These are phyloP conservation scores for Cryptococcus sp. DNA, from an alignment of 1,284 basidiomycete species.

Conservation along the genomic window DNA sequence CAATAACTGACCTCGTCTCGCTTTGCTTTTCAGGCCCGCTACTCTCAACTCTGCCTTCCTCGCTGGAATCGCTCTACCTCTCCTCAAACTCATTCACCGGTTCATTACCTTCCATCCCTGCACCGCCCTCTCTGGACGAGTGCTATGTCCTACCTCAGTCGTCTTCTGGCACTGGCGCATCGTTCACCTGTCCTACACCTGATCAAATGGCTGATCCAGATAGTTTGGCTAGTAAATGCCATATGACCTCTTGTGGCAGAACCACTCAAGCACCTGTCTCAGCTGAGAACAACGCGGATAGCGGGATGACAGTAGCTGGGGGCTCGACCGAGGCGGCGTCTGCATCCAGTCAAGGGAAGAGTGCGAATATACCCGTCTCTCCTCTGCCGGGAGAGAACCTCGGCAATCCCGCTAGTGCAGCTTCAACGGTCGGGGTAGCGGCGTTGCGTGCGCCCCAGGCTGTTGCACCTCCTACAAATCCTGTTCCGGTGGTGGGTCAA, in stretches of 20 bases:
- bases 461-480: background rate
- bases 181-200: slow-evolving; percentile 12
- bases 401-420: background rate
- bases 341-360: background rate
- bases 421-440: background rate
- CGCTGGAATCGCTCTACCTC: slow-evolving; percentile 21
- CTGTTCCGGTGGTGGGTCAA: background rate
- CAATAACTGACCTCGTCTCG: slow-evolving; percentile 3
- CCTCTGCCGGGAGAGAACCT: slow-evolving; percentile 24
- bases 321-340: background rate
- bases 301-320: background rate
- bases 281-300: background rate
- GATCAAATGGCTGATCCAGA: slow-evolving; percentile 8
- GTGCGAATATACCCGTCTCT: slow-evolving; percentile 17
- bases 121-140: slow-evolving; percentile 6
- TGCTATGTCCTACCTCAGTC: slow-evolving; percentile 17
- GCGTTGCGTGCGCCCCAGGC: background rate
- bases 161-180: slow-evolving; percentile 5
- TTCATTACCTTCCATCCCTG: slow-evolving; percentile 11
- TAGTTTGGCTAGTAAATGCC: slow-evolving; percentile 17
- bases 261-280: background rate
- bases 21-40: background rate
- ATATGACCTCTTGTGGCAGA: slow-evolving; percentile 11
- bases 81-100: slow-evolving; percentile 21
- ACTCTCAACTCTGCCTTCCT: slow-evolving; percentile 9